These are phyloP conservation scores for Magnaporthiopsis poae DNA, from an alignment of 2,329 filamentous ascomycete species.

Conservation along the genomic window DNA sequence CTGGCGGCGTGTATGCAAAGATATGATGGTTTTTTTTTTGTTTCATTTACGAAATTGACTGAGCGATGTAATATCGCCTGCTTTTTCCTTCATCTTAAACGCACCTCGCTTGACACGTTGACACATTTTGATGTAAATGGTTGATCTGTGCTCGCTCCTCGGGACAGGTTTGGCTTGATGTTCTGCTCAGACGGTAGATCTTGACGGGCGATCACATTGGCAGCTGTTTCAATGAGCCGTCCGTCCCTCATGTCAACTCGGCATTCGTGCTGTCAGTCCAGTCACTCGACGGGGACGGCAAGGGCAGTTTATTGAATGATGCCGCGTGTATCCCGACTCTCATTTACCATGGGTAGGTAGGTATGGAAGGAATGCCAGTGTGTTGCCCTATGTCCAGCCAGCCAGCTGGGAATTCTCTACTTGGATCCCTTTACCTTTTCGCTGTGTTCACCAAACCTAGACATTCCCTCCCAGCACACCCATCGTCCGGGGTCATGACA, in stretches of 20 bases:
- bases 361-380: background rate
- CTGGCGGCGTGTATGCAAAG: conserved; percentile 8
- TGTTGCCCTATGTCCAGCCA: background rate
- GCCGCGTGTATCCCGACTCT: background rate
- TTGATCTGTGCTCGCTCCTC: too few relatives aligned
- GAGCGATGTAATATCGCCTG: background rate
- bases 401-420: too few relatives aligned
- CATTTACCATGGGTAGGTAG: too few relatives aligned
- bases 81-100: background rate
- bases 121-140: too few relatives aligned
- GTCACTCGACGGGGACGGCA: too few relatives aligned
- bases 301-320: background rate
- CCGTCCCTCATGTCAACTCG: too few relatives aligned
- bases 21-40: conserved; percentile 1
- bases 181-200: too few relatives aligned
- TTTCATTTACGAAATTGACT: conserved; percentile 3
- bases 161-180: background rate
- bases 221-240: background rate
- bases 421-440: background rate
- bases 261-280: background rate
- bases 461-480: background rate
- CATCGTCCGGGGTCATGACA: background rate
- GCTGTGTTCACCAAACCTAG: background rate
- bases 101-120: background rate
- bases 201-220: background rate